Conservation (phyloP, 495 filamentous ascomycete species). For the Penicillium roqueforti region DNA sequence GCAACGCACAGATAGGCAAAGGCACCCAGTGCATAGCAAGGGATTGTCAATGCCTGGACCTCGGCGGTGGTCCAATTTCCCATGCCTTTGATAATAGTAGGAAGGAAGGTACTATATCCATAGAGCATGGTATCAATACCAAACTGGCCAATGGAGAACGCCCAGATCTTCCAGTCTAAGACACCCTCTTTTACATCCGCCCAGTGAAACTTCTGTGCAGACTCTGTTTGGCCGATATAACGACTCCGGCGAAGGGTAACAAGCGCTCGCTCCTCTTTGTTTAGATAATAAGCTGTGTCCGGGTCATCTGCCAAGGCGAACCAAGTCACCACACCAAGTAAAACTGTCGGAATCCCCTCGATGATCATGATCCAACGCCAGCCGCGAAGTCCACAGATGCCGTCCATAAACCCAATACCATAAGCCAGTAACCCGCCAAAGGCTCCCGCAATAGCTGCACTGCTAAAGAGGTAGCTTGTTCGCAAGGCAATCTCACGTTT, state of each 20-base stretch:
- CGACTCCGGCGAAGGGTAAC: slow-evolving; percentile 41
- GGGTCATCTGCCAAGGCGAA: slow-evolving; percentile 64
- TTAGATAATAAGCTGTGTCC: slow-evolving; percentile 58
- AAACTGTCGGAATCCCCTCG: slow-evolving; percentile 65
- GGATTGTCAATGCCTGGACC: slow-evolving; percentile 73
- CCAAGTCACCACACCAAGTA: slow-evolving; percentile 57
- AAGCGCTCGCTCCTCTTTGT: slow-evolving; percentile 53
- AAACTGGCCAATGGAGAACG: slow-evolving; percentile 63
- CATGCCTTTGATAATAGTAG: slow-evolving; percentile 70
- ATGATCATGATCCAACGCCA: slow-evolving; percentile 60
- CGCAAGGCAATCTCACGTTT: slow-evolving; percentile 70
- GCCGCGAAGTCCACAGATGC: slow-evolving; percentile 54
- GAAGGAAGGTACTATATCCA: slow-evolving; percentile 71
- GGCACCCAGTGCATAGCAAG: slow-evolving; percentile 67
- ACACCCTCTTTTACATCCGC: slow-evolving; percentile 48
- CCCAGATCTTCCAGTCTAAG: slow-evolving; percentile 63
- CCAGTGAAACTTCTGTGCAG: slow-evolving; percentile 57
- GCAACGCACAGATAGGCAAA: slow-evolving; percentile 61
- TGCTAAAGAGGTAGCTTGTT: slow-evolving; percentile 73
- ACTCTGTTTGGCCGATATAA: slow-evolving; percentile 56
- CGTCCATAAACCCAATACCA: slow-evolving; percentile 68
- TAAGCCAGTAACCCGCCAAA: slow-evolving; percentile 73
- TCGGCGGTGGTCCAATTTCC: slow-evolving; percentile 57
- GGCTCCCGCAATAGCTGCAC: slow-evolving; percentile 69
- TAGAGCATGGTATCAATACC: slow-evolving; percentile 71